Percentiles rank a stretch among this genome's conserved stretches.
These are phyloP conservation scores for Fusarium duplospermum DNA, from an alignment of 2,329 filamentous ascomycete genomes.

Conservation along the genomic window DNA sequence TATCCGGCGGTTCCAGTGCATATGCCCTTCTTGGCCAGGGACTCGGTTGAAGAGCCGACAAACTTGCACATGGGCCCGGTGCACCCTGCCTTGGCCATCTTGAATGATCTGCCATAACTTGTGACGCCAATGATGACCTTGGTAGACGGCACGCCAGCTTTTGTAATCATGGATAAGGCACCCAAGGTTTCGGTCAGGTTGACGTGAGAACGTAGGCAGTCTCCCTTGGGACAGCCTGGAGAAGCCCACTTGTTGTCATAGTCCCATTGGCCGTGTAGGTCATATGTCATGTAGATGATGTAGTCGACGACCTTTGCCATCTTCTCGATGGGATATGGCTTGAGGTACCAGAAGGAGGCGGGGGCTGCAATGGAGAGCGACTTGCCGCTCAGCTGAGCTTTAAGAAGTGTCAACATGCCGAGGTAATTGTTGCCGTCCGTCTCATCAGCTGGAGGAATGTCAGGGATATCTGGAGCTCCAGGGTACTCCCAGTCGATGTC, in stretches of 20 bases:
- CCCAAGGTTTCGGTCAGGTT: slow-evolving; percentile 50
- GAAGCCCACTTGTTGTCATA: slow-evolving; percentile 41
- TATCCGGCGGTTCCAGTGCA: background rate
- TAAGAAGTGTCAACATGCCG: background rate
- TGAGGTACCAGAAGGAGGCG: slow-evolving; percentile 50
- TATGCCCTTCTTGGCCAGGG: background rate
- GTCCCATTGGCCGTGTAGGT: slow-evolving; percentile 48
- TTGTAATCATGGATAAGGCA: slow-evolving; percentile 50
- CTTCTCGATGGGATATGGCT: slow-evolving; percentile 43
- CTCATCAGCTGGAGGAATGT: background rate
- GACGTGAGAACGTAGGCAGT: slow-evolving; percentile 51
- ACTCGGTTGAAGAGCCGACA: background rate
- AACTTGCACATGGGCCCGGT: background rate
- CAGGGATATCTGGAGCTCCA: background rate
- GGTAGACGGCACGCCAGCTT: slow-evolving; percentile 46
- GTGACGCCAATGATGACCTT: slow-evolving; percentile 48
- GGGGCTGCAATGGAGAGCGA: slow-evolving; percentile 47
- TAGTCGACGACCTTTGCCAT: slow-evolving; percentile 46
- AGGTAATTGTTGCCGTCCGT: background rate
- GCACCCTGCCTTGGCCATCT: slow-evolving; percentile 43
- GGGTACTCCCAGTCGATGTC: background rate
- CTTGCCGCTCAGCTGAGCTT: slow-evolving; percentile 21
- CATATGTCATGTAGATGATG: slow-evolving; percentile 52
- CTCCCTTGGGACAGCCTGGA: slow-evolving; percentile 44
- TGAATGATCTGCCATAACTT: slow-evolving; percentile 48